These are phyloP conservation scores for Incumbomyces delicatus DNA, from an alignment of 2,329 filamentous ascomycete genomes.

Conservation along the genomic window DNA sequence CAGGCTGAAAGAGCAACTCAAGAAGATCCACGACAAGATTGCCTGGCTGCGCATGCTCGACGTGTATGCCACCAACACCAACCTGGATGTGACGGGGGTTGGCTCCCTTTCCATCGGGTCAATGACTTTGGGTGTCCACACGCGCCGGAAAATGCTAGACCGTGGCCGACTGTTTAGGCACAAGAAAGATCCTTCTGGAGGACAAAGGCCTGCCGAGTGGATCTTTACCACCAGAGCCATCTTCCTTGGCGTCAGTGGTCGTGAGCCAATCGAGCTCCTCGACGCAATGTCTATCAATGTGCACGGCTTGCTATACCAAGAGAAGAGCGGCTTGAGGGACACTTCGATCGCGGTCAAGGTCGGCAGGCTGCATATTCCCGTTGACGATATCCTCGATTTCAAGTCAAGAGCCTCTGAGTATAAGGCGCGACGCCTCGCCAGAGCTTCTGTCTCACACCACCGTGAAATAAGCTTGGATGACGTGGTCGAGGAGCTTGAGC, in stretches of 20 bases:
- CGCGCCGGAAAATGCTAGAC: slow-evolving; percentile 81
- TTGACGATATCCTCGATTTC: slow-evolving; percentile 69
- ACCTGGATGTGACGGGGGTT: slow-evolving; percentile 66
- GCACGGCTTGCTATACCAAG: slow-evolving; percentile 79
- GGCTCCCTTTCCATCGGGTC: slow-evolving; percentile 77
- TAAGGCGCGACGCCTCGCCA: slow-evolving; percentile 11
- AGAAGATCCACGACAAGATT: slow-evolving; percentile 74
- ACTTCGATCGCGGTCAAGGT: slow-evolving; percentile 84
- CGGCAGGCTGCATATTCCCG: slow-evolving; percentile 79
- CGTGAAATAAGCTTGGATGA: slow-evolving; percentile 55
- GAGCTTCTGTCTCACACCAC: slow-evolving; percentile 24
- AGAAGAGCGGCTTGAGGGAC: slow-evolving; percentile 78
- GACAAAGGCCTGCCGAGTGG: slow-evolving; percentile 82
- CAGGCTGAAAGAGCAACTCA: slow-evolving; percentile 71
- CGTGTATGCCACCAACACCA: slow-evolving; percentile 71
- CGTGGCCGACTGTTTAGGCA: slow-evolving; percentile 81
- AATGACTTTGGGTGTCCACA: slow-evolving; percentile 80
- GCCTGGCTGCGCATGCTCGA: slow-evolving; percentile 85
- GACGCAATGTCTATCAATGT: slow-evolving; percentile 84
- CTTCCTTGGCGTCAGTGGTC: slow-evolving; percentile 75
- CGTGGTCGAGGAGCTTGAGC: slow-evolving; percentile 64
- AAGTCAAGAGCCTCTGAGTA: slow-evolving; percentile 33
- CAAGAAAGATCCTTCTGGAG: slow-evolving; percentile 52
- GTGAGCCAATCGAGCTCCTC: slow-evolving; percentile 75
- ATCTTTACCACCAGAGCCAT: slow-evolving; percentile 77